A percentile compares a stretch with the other conserved stretches of the same genome.
These are phyloP conservation scores for Paxillus rubicundulus DNA, from an alignment of 768 basidiomycete species.

Conservation along the genomic window DNA sequence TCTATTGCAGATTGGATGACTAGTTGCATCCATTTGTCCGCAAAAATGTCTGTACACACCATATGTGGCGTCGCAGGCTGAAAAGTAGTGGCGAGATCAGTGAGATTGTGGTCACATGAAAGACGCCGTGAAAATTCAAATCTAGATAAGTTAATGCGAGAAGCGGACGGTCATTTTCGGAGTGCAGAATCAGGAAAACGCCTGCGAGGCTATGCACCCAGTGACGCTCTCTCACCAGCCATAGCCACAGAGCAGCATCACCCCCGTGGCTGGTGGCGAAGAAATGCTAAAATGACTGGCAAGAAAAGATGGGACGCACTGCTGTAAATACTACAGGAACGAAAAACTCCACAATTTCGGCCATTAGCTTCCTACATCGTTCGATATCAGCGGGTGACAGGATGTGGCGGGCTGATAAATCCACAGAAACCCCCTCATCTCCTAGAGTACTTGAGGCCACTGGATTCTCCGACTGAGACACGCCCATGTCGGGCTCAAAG, in stretches of 20 bases:
- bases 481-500: constrained; percentile 42
- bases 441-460: neutral
- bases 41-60: constrained; percentile 70
- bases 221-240: neutral
- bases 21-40: constrained; percentile 67
- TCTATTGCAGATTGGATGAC: constrained; percentile 69
- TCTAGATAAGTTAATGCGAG: neutral
- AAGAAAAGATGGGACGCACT: constrained; percentile 21
- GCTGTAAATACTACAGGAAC: constrained; percentile 73
- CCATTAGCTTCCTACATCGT: constrained; percentile 50
- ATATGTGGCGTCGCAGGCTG: constrained; percentile 63
- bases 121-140: neutral
- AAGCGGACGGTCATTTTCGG: neutral
- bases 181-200: neutral
- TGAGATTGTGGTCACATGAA: neutral
- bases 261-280: neutral
- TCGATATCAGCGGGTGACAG: constrained; percentile 34
- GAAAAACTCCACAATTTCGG: constrained; percentile 59
- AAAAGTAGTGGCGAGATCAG: neutral
- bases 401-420: constrained; percentile 17
- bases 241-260: neutral
- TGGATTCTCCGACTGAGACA: constrained; percentile 4
- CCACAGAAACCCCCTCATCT: neutral
- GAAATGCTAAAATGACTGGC: neutral
- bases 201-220: neutral